Base-by-base conservation (phyloP, 2,329 filamentous ascomycete genomes). In the Aureobasidium leucospermi region DNA sequence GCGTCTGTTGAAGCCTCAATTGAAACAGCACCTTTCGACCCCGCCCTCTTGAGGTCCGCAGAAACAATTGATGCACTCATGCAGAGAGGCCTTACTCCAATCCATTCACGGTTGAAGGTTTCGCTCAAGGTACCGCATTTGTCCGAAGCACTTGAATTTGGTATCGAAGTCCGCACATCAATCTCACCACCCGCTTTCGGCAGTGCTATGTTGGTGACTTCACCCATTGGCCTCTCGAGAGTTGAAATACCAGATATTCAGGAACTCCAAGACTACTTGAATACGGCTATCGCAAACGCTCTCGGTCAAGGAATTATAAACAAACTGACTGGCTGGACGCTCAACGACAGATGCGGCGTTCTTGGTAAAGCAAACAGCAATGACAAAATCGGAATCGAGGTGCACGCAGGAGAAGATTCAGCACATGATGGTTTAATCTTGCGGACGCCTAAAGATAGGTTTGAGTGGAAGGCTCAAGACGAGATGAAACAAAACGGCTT, bases 261-360 rank as follows among this genome's bases (percentile, higher is more conserved):
- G 4, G 59, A 60, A 13, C 38, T 60, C 4, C 41, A 32, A 29
- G 59, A 60, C 8, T 45, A 51, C 39, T 28, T 58, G 8, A 53
- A 61, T 28, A 46, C 59, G 10, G 43, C 29, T 2, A 36, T 61
- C 3, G 43, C 52, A 10, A 49, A 47, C 38, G 59, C 52, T 19
- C 23, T 61, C 28, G 46, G 42, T 8, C 38, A 42, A 19, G 53
- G 31, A 7, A 41, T 58, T 3, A 29, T n/a, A 19, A 8, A 36
- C 31, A 29, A 48, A 11, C 34, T 52, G 15, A 9, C 39, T 6
- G 29, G 28, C 6, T 70, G 68, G 68, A 60, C 47, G 13, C 60
- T 63, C 16, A 63, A 67, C 46, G 55, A 61, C 38, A 57, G 62
- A 47, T 67, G 66, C 42, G 66, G 51, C 15, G 23, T 49, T n/a